These are phyloP conservation scores for Irpex sp. DNA, from an alignment of 1,284 basidiomycete genomes.

Conservation along the genomic window DNA sequence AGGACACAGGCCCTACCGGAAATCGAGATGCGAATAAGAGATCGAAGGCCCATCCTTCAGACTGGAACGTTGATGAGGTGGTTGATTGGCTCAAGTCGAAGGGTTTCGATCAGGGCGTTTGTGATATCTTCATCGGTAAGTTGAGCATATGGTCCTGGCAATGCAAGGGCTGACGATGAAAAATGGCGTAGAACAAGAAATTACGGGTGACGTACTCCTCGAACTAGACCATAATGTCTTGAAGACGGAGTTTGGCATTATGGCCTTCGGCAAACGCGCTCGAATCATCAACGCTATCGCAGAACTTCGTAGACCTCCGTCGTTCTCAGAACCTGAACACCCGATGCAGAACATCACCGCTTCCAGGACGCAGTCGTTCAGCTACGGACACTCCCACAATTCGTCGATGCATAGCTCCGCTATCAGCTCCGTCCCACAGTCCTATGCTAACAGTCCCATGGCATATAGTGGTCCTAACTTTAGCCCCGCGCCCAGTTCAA, in stretches of 20 bases:
- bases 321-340: conserved; percentile 31
- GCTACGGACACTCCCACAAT: conserved; percentile 37
- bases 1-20: conserved; percentile 1
- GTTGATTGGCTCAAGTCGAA: conserved; percentile 84
- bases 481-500: conserved; percentile 8
- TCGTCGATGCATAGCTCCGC: conserved; percentile 37
- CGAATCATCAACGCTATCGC: conserved; percentile 93
- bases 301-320: conserved; percentile 77
- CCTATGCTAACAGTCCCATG: conserved; percentile 30
- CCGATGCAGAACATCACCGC: conserved; percentile 19
- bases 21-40: conserved; percentile 13
- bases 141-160: conserved; percentile 10
- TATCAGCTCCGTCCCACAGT: conserved; percentile 37
- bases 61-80: conserved; percentile 90
- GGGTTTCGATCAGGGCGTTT: conserved; percentile 82
- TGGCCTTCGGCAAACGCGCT: conserved; percentile 92
- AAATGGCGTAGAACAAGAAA: conserved; percentile 81
- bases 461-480: conserved; percentile 6
- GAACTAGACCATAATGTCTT: conserved; percentile 91
- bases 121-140: conserved; percentile 83
- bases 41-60: conserved; percentile 45
- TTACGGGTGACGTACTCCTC: conserved; percentile 93
- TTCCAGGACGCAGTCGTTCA: conserved; percentile 36
- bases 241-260: conserved; percentile 93
- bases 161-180: neutral